A percentile compares a stretch with the other conserved stretches of the same genome.
Evolutionary conservation across 2,329 filamentous ascomycete genomes (phyloP).

Genomic region (Talaromyces sp.): DNA sequence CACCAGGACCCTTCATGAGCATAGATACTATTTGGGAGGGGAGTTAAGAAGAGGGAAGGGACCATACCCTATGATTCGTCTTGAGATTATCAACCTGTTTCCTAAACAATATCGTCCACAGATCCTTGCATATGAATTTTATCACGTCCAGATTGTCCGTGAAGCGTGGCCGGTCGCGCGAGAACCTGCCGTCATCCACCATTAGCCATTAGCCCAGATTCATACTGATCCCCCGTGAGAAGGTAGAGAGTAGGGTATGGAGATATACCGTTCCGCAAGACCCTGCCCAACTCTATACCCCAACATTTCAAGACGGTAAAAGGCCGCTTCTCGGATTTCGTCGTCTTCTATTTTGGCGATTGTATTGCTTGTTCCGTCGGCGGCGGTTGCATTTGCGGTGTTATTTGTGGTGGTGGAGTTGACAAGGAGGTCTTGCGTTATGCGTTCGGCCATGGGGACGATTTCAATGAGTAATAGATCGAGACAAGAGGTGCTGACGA

Average conservation of each 20-base stretch:
- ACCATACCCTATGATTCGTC: constrained; percentile 78
- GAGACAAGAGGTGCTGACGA: constrained; percentile 79
- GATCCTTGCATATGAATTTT: constrained; percentile 97
- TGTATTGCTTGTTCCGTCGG: constrained; percentile 18
- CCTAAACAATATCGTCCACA: constrained; percentile 90
- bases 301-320: constrained; percentile 75
- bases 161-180: constrained; percentile 73
- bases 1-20: neutral
- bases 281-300: constrained; percentile 93
- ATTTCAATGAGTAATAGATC: constrained; percentile 96
- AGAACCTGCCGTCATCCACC: constrained; percentile 30
- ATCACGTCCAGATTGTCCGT: constrained; percentile 92
- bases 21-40: too few species aligned
- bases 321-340: constrained; percentile 78
- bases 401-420: neutral
- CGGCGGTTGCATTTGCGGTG: too few species aligned
- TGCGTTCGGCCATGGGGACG: constrained; percentile 86
- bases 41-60: neutral
- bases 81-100: constrained; percentile 99
- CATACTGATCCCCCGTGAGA: neutral
- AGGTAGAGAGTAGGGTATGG: neutral
- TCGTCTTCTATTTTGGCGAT: constrained; percentile 49
- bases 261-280: constrained; percentile 76
- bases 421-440: constrained; percentile 64
- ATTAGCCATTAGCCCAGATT: neutral